These are phyloP conservation scores for Usnea hakonensis DNA, from an alignment of 495 filamentous ascomycete genomes.

Conservation along the genomic window DNA sequence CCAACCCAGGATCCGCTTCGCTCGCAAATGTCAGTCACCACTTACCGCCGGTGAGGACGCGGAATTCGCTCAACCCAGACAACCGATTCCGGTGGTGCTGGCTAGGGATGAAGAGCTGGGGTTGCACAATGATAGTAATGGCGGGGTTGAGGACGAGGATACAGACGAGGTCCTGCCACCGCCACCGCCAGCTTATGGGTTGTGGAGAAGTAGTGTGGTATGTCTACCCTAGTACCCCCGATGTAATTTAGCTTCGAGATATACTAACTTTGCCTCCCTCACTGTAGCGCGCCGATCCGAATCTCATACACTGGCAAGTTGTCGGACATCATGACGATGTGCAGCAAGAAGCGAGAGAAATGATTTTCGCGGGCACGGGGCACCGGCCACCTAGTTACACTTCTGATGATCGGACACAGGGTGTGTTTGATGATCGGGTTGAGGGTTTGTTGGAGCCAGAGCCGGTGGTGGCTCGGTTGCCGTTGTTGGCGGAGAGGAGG, in stretches of 20 bases:
- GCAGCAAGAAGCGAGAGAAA: constrained; percentile 13
- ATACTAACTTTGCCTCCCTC: constrained; percentile 6
- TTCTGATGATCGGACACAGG: background rate
- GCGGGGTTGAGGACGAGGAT: background rate
- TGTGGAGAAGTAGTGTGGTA: constrained; percentile 79
- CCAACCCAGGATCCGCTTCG: constrained; percentile 14
- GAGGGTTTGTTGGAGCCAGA: background rate
- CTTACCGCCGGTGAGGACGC: constrained; percentile 34
- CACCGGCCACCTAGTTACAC: constrained; percentile 19
- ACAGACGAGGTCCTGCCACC: constrained; percentile 21
- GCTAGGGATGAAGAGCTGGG: constrained; percentile 55
- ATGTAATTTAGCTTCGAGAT: background rate
- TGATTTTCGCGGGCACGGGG: constrained; percentile 18
- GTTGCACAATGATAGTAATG: constrained; percentile 7
- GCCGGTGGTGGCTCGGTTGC: background rate
- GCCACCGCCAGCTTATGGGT: constrained; percentile 80
- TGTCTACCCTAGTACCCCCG: constrained; percentile 1
- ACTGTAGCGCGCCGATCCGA: constrained; percentile 61
- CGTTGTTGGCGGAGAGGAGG: constrained; percentile 5
- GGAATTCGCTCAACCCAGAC: constrained; percentile 52
- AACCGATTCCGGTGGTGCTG: constrained; percentile 56
- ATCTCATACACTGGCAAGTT: constrained; percentile 72
- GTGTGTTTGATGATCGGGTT: background rate
- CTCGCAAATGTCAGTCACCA: background rate
- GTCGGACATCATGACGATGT: constrained; percentile 30